These are phyloP conservation scores for Leishmania martiniquensis DNA, from an alignment of 208 protist species.

Conservation along the genomic window DNA sequence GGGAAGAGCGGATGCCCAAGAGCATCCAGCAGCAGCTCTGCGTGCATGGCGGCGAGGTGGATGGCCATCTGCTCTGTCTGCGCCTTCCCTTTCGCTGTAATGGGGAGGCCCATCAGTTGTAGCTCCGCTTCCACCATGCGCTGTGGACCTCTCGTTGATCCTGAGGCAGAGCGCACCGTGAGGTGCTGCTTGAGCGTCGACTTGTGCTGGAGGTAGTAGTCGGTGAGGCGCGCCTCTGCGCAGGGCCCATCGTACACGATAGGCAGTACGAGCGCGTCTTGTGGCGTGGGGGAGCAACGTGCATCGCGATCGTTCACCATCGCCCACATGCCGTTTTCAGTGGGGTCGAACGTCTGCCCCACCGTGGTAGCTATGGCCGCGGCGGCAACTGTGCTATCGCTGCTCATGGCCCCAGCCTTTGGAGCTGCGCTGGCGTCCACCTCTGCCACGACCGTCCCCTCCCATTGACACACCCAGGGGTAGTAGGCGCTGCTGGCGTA, in stretches of 20 bases:
- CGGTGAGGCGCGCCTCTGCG: slow-evolving; percentile 55
- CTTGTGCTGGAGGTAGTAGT: slow-evolving; percentile 65
- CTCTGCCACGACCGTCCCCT: not conserved
- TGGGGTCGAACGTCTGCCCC: slow-evolving; percentile 56
- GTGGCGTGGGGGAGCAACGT: slow-evolving; percentile 59
- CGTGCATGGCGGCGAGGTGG: slow-evolving; percentile 83
- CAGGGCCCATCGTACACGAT: slow-evolving; percentile 62
- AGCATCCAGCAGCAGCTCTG: slow-evolving; percentile 78
- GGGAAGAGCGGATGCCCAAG: slow-evolving; percentile 68
- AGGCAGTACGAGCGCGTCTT: slow-evolving; percentile 70
- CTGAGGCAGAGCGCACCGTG: slow-evolving; percentile 30
- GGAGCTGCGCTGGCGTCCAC: not conserved
- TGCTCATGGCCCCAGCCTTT: not conserved
- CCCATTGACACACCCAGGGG: slow-evolving; percentile 26
- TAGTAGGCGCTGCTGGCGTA: slow-evolving; percentile 38
- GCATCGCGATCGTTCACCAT: slow-evolving; percentile 70
- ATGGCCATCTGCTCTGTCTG: slow-evolving; percentile 60
- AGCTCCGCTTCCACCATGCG: slow-evolving; percentile 71
- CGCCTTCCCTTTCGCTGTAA: slow-evolving; percentile 57
- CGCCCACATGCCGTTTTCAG: slow-evolving; percentile 71
- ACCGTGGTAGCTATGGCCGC: not conserved
- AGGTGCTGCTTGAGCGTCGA: slow-evolving; percentile 43
- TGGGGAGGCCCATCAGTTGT: slow-evolving; percentile 36
- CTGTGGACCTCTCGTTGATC: slow-evolving; percentile 30
- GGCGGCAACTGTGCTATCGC: not conserved